phyloP scores from a whole-genome alignment of 2,329 filamentous ascomycete genomes.

The Diaporthe sp. region DNA sequence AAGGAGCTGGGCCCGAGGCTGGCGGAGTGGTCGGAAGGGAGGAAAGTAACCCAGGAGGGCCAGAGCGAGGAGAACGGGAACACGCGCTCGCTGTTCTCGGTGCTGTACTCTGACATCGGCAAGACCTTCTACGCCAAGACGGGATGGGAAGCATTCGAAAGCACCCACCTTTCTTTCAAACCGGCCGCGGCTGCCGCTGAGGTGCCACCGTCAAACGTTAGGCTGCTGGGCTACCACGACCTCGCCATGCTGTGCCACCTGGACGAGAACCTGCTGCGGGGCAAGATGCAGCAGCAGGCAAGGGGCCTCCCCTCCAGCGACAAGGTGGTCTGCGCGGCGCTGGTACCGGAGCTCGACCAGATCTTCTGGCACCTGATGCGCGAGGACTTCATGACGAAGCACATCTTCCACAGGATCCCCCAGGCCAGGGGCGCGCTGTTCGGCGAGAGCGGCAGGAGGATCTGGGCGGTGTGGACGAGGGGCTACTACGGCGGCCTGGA shows the following conservation, averaged over 20 bases:
- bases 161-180: conserved; percentile 75
- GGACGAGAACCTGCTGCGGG: conserved; percentile 72
- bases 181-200: conserved; percentile 43
- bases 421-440: conserved; percentile 77
- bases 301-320: conserved; percentile 40
- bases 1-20: conserved; percentile 66
- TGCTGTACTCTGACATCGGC: conserved; percentile 89
- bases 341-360: conserved; percentile 73
- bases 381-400: conserved; percentile 79
- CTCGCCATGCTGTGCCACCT: conserved; percentile 69
- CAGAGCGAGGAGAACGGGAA: conserved; percentile 40
- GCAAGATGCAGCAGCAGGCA: conserved; percentile 53
- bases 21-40: conserved; percentile 42
- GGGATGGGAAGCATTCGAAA: conserved; percentile 82
- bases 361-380: conserved; percentile 83
- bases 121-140: conserved; percentile 81
- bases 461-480: conserved; percentile 81
- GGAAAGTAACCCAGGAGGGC: conserved; percentile 31
- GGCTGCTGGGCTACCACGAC: conserved; percentile 67
- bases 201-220: conserved; percentile 37
- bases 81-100: conserved; percentile 71
- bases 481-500: conserved; percentile 69
- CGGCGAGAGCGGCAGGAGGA: conserved; percentile 59
- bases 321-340: conserved; percentile 64
- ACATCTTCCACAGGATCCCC: conserved; percentile 68